A percentile compares a stretch with the other conserved stretches of the same genome.
Evolutionary conservation across 495 filamentous ascomycete species (phyloP).

Genomic region (Penicillium dipodomyicola): DNA sequence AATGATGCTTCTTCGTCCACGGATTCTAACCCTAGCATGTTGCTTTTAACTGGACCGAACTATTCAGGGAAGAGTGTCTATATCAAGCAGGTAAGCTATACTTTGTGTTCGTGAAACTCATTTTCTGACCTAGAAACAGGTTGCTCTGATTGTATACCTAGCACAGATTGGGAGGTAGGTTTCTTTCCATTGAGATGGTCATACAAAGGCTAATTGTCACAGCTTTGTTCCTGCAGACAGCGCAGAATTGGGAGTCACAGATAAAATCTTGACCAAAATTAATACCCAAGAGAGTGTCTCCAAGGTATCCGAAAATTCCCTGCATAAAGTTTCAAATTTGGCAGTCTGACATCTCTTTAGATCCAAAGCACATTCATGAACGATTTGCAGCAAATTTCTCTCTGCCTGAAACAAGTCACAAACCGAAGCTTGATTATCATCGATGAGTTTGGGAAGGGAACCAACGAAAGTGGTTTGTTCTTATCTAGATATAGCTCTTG

Average conservation of each 20-base stretch:
- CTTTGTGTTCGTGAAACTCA: not conserved
- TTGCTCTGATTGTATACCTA: conserved; percentile 90
- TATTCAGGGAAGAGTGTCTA: conserved; percentile 97
- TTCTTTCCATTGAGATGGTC: not conserved
- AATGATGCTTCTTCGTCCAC: not conserved
- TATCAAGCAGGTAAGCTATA: conserved; percentile 68
- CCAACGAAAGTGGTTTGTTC: conserved; percentile 58
- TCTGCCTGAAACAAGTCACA: conserved; percentile 76
- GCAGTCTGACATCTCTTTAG: conserved; percentile 22
- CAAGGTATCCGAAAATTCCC: conserved; percentile 37
- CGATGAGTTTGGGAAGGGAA: conserved; percentile 97
- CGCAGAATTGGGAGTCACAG: conserved; percentile 82
- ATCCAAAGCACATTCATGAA: conserved; percentile 92
- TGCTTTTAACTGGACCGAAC: conserved; percentile 89
- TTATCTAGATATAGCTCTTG: not conserved
- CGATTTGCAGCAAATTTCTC: conserved; percentile 84
- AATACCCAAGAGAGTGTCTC: conserved; percentile 85
- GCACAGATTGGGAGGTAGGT: conserved; percentile 78
- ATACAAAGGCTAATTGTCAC: conserved; percentile 7
- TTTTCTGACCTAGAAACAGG: conserved; percentile 19
- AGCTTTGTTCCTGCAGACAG: conserved; percentile 80
- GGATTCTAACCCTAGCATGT: conserved; percentile 59
- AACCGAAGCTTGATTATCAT: conserved; percentile 75
- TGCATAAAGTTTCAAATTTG: not conserved
- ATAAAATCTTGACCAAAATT: conserved; percentile 88